These are phyloP conservation scores for Collybiopsis confluens DNA, from an alignment of 768 basidiomycete genomes.

Conservation along the genomic window DNA sequence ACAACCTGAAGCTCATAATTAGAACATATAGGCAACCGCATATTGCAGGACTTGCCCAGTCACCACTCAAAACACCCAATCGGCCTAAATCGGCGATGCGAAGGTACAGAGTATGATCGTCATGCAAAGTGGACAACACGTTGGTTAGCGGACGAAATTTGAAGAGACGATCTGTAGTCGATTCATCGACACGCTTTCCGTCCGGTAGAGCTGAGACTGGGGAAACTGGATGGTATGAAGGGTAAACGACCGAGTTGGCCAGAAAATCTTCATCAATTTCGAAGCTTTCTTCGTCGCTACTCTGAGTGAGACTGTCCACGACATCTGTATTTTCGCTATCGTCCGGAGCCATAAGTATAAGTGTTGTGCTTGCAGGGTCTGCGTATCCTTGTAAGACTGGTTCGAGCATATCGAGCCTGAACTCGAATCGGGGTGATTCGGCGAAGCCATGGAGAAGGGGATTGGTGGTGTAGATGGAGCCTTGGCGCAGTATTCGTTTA, in stretches of 20 bases:
- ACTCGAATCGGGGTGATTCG: constrained; percentile 25
- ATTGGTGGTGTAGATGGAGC: constrained; percentile 32
- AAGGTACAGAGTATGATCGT: constrained; percentile 58
- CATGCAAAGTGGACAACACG: constrained; percentile 30
- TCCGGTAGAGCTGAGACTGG: constrained; percentile 8
- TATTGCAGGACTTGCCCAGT: constrained; percentile 56
- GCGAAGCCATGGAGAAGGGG: constrained; percentile 15
- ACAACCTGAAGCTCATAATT: constrained; percentile 40
- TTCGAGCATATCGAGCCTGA: constrained; percentile 55
- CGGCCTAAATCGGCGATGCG: constrained; percentile 59
- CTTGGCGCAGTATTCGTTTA: constrained; percentile 48
- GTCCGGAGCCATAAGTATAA: constrained; percentile 35
- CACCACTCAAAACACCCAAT: constrained; percentile 65
- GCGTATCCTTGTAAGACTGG: constrained; percentile 74
- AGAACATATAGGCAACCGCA: constrained; percentile 1
- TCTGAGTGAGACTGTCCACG: constrained; percentile 11
- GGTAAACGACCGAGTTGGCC: constrained; percentile 41
- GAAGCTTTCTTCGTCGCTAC: constrained; percentile 35
- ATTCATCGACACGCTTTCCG: constrained; percentile 4
- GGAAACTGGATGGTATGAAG: constrained; percentile 18
- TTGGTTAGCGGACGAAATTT: constrained; percentile 12
- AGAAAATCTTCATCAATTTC: constrained; percentile 77
- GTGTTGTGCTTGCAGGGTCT: constrained; percentile 40
- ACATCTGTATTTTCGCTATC: constrained; percentile 9
- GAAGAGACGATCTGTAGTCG: constrained; percentile 10